Conservation (phyloP, 2,329 filamentous ascomycete species). For the Fonsecaea pugnacius region DNA sequence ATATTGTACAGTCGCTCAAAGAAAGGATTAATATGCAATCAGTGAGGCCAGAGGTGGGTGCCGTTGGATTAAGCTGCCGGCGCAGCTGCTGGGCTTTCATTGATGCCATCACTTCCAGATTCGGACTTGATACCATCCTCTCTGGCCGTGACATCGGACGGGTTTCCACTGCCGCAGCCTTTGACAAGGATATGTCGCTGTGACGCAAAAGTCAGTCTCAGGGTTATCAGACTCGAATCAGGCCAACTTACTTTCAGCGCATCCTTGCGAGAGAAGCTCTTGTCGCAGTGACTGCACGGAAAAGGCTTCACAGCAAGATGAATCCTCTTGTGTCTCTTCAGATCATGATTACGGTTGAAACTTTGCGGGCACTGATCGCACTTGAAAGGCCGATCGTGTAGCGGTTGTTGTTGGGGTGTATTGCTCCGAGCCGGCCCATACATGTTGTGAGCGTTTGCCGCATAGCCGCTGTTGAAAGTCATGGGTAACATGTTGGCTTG, state of each 20-base stretch:
- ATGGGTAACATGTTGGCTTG: constrained; percentile 59
- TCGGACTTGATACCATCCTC: constrained; percentile 37
- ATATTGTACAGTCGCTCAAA: constrained; percentile 31
- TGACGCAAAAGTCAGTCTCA: constrained; percentile 38
- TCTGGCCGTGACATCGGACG: constrained; percentile 15
- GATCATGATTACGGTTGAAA: constrained; percentile 94
- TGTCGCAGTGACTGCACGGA: constrained; percentile 87
- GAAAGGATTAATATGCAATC: background rate
- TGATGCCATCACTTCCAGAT: constrained; percentile 33
- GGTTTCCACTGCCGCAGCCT: constrained; percentile 60
- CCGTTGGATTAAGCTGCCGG: constrained; percentile 25
- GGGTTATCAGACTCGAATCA: background rate
- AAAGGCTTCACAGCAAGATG: constrained; percentile 96
- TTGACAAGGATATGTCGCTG: constrained; percentile 71
- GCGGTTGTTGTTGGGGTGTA: constrained; percentile 58
- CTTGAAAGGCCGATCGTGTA: constrained; percentile 86
- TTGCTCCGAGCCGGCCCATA: constrained; percentile 60
- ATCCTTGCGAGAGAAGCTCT: constrained; percentile 96
- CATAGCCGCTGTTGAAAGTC: constrained; percentile 65
- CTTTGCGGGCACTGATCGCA: constrained; percentile 91
- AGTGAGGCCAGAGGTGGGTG: background rate
- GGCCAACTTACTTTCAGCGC: constrained; percentile 79
- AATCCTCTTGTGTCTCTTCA: constrained; percentile 94
- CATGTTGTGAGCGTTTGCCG: constrained; percentile 62
- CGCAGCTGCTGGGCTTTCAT: constrained; percentile 29